Evolutionary conservation across 257 asterid genomes (phyloP).

Genomic region (Solanum bulbocastanum): DNA sequence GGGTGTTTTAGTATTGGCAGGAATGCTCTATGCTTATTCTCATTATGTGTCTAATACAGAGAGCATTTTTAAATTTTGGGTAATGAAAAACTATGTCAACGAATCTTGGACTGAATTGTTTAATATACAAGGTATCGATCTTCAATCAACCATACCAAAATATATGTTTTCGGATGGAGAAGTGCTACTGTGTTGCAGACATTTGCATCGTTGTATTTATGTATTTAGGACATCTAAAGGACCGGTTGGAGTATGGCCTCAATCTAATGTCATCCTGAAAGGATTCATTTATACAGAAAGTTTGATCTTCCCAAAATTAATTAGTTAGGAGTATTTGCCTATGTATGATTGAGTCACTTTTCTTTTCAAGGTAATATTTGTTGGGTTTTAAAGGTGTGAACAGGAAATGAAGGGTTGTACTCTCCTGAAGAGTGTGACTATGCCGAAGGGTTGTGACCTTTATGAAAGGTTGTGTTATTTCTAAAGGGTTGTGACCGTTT

Average conservation of each 20-base stretch:
- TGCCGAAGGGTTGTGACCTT: no score
- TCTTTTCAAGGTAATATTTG: no score
- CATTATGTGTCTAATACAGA: no score
- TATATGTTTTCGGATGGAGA: no score
- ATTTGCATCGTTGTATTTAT: no score
- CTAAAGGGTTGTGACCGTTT: no score
- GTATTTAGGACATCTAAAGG: not conserved
- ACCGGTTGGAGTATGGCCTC: not conserved
- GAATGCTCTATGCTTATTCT: not conserved
- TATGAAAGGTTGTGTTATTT: no score
- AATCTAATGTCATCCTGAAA: not conserved
- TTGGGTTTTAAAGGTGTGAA: no score
- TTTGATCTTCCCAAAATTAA: not conserved
- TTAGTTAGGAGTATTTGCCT: not conserved
- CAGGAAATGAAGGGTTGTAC: no score
- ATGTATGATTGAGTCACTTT: not conserved
- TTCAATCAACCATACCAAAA: not conserved
- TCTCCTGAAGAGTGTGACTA: no score
- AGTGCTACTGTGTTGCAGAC: not conserved
- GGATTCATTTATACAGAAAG: not conserved
- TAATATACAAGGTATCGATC: not conserved
- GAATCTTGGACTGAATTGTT: not conserved
- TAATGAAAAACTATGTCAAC: not conserved
- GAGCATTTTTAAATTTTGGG: not conserved
- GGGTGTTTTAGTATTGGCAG: not conserved